Base-by-base conservation (phyloP, 1,139 yeast species). In the Zygosaccharomyces sapae region DNA sequence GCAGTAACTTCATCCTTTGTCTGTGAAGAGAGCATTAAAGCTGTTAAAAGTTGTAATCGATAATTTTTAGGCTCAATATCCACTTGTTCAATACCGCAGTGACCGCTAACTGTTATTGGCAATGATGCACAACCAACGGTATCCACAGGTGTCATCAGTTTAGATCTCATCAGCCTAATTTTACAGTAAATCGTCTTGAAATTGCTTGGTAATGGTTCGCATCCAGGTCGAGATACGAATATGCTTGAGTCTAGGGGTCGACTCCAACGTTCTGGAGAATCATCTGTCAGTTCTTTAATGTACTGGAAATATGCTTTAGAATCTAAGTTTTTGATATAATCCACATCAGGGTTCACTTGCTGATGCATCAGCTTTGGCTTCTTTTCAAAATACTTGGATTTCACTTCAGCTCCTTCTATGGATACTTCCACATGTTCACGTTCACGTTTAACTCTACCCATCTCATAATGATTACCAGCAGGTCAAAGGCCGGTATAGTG, bases 1-100 rank as follows among this genome's bases (percentile, higher is more conserved):
- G 75, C 86, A 54, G 86, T 90, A 30, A 83, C 80, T 61, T 87
- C 96, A 65, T 90, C 98, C 61, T 86, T 88, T 1, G 97, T 90
- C 59, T 90, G 97, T 0, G 97, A 79, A 9, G 96, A 86, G 29
- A 90, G 76, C 90, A 90, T 86, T 45, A 90, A 72, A 3, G 95
- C 81, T 0, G 88, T 73, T 38, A 90, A 70, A 33, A 87, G 71
- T 65, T 89, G 96, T 61, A 83, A 84, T 43, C 97, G 71, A 58
- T 75, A 81, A 20, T 69, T 62, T 53, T 66, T 56, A 0, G 81
- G 80, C 27, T 75, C 63, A 50, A 70, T 49, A 54, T 59, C 48
- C 1, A 48, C 44, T 18, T 52, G 59, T 1, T 51, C 34, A 16
- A 57, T 53, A 5, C 62, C 60, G 39, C 56, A 60, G 44, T 61